Percentiles rank a stretch among this genome's conserved stretches.
Conservation (phyloP, 2,329 filamentous ascomycete species). For the Claviceps arundinis region DNA sequence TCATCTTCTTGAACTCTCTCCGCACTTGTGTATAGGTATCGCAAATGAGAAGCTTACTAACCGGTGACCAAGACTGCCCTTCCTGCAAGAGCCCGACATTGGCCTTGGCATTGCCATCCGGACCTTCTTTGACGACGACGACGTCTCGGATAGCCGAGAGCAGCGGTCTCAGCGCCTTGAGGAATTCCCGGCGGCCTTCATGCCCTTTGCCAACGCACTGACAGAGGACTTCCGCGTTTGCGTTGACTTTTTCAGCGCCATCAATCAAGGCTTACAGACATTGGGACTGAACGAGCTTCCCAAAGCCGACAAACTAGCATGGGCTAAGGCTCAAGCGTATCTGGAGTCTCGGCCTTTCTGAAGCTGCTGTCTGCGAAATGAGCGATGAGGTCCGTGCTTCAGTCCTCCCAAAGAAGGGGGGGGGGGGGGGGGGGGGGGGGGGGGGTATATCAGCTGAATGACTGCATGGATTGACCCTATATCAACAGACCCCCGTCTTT, state of each 20-base stretch:
- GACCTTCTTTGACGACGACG: slow-evolving; percentile 63
- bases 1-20: neutral
- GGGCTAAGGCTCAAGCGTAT: slow-evolving; percentile 43
- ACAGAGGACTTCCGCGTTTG: slow-evolving; percentile 46
- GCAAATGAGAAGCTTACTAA: neutral
- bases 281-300: slow-evolving; percentile 35
- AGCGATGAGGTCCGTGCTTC: neutral
- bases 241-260: slow-evolving; percentile 43
- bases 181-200: slow-evolving; percentile 38
- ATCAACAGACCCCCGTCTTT: neutral
- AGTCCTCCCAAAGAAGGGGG: too few species aligned
- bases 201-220: slow-evolving; percentile 46
- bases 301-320: slow-evolving; percentile 33
- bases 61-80: slow-evolving; percentile 40
- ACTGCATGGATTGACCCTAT: too few species aligned
- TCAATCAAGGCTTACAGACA: slow-evolving; percentile 43
- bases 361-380: neutral
- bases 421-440: too few species aligned
- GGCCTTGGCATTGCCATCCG: slow-evolving; percentile 68
- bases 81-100: slow-evolving; percentile 57
- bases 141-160: slow-evolving; percentile 39
- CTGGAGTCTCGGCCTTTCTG: slow-evolving; percentile 29
- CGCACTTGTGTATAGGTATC: too few species aligned
- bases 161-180: slow-evolving; percentile 29
- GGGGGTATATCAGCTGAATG: neutral